These are phyloP conservation scores for Dittrichia graveolens DNA, from an alignment of 129 eudicot genomes.

Conservation along the genomic window DNA sequence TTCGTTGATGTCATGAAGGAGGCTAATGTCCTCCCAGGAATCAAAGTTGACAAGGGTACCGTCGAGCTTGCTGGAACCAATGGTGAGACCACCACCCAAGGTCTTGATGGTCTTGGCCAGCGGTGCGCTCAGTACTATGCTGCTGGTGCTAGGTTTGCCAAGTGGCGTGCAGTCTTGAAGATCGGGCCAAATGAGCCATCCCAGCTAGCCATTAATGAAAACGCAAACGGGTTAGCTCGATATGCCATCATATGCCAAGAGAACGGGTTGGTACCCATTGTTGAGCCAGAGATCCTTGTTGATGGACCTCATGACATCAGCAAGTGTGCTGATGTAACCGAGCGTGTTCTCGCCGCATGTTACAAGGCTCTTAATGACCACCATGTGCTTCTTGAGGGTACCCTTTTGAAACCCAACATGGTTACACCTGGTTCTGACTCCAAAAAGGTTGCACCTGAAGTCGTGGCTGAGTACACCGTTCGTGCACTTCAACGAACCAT, in stretches of 20 bases:
- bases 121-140: conserved; percentile 52
- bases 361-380: conserved; percentile 76
- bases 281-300: conserved; percentile 63
- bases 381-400: conserved; percentile 65
- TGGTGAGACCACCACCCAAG: conserved; percentile 67
- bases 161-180: conserved; percentile 70
- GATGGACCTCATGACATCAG: conserved; percentile 65
- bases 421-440: conserved; percentile 67
- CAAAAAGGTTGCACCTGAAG: conserved; percentile 55
- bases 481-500: conserved; percentile 61
- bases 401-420: conserved; percentile 69
- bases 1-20: conserved; percentile 67
- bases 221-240: conserved; percentile 63
- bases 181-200: conserved; percentile 66
- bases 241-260: conserved; percentile 72
- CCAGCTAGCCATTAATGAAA: conserved; percentile 53
- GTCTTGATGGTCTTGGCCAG: conserved; percentile 54
- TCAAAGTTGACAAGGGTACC: conserved; percentile 65
- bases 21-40: conserved; percentile 55
- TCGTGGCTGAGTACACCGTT: conserved; percentile 64
- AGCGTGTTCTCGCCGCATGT: conserved; percentile 58
- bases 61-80: conserved; percentile 66
- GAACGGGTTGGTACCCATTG: conserved; percentile 61
- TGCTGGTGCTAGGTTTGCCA: conserved; percentile 66
- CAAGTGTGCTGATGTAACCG: conserved; percentile 58